These are phyloP conservation scores for Smittium mucronatum DNA, from an alignment of 371 early-diverging fungal species.

Conservation along the genomic window DNA sequence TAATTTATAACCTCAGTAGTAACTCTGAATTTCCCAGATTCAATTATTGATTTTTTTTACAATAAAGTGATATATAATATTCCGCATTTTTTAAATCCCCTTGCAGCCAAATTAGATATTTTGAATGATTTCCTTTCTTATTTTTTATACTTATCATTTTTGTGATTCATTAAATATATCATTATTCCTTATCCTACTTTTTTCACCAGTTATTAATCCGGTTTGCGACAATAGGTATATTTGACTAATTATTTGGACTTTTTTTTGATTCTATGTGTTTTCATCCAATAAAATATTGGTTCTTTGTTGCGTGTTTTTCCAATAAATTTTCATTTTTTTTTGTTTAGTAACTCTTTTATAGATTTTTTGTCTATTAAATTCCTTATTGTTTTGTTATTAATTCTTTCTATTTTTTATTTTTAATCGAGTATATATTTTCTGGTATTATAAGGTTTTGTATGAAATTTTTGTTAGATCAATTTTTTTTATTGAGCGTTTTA, in stretches of 20 bases:
- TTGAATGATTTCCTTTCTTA: not conserved
- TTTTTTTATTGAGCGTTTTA: not conserved
- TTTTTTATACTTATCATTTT: not conserved
- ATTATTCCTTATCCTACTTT: not conserved
- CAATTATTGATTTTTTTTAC: no score
- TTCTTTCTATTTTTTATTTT: not conserved
- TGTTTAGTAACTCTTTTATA: not conserved
- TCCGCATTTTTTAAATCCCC: conserved; percentile 2
- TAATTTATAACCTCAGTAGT: not conserved
- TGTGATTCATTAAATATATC: not conserved
- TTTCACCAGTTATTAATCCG: conserved; percentile 6
- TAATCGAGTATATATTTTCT: not conserved
- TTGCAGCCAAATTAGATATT: conserved; percentile 3
- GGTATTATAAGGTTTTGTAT: not conserved
- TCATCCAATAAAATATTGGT: not conserved
- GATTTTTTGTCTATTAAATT: not conserved
- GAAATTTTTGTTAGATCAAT: not conserved
- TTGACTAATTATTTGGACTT: conserved; percentile 1
- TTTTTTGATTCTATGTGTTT: not conserved
- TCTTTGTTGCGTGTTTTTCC: not conserved
- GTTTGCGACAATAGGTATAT: not conserved
- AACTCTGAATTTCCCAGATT: not conserved
- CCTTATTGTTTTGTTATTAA: not conserved
- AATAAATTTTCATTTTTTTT: not conserved
- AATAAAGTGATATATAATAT: not conserved